Evolutionary conservation across 108 stramenopile species (phyloP), one percentile per base, ranked within the genome.

Genomic region (Stephanodiscus minutulus): DNA sequence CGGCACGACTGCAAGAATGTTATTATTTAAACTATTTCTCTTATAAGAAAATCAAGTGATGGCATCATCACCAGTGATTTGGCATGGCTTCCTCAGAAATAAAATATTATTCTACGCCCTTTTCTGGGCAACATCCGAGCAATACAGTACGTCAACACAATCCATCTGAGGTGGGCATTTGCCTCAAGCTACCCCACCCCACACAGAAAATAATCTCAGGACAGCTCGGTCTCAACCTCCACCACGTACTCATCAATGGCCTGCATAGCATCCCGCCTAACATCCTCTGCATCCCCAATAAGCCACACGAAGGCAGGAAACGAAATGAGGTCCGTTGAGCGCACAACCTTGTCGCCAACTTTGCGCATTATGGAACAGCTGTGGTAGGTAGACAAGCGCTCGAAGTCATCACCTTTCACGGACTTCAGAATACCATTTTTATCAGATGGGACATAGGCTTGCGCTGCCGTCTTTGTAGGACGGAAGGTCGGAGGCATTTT

Each of bases 221-320:
- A 8, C 7, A 39, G 39, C 54, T 50, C 50, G 5, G 22, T 3
- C 18, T 81, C 74, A 9, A 82, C 84, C 31, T 81, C 81, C 5
- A 83, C 78, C 7, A 62, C 44, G 46, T 82, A 85, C 53, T 82
- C 75, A 8, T 82, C 77, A 47, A 76, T 77, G 0, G 81, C 84
- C 17, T 48, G 52, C 18, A 64, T 61, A 22, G 80, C 81, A 61
- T 85, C 84, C 33, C 73, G 55, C 53, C 64, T 68, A 8, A 85
- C 74, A 58, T 81, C 79, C 25, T 82, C 77, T 13, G 43, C 55
- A 31, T 85, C 64, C 28, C 84, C 84, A 70, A 85, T 79, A 5
- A 85, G 56, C 84, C 84, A 85, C 3, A 82, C 73, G 63, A 68
- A 85, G 0, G 80, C 84, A 55, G 77, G 73, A 68, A 82, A 85